phyloP scores from a whole-genome alignment of 192 early-diverging fungal genomes.

The Coemansia sp. region DNA sequence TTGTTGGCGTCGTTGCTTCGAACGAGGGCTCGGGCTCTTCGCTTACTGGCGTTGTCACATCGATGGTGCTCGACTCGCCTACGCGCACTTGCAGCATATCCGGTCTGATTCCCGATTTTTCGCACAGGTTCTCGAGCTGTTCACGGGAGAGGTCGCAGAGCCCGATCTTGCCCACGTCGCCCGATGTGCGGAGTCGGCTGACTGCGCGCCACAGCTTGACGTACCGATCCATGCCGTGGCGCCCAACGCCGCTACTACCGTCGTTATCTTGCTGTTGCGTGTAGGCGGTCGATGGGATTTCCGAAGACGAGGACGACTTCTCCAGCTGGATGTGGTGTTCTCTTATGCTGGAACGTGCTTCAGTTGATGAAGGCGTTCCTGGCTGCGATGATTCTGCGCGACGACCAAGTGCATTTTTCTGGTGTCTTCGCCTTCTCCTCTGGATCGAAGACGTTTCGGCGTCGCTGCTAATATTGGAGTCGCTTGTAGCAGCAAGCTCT shows the following conservation, averaged over 20 bases:
- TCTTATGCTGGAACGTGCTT: background rate
- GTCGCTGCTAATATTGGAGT: background rate
- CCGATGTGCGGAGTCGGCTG: slow-evolving; percentile 19
- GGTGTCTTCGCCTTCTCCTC: background rate
- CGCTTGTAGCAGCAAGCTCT: background rate
- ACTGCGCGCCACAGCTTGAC: slow-evolving; percentile 41
- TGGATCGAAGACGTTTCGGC: background rate
- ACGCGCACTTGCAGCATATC: slow-evolving; percentile 53
- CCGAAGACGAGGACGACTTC: background rate
- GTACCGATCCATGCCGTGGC: slow-evolving; percentile 33
- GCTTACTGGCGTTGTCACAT: background rate
- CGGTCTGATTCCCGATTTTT: slow-evolving; percentile 21
- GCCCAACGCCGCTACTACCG: background rate
- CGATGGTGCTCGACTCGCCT: slow-evolving; percentile 6
- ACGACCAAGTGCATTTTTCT: background rate
- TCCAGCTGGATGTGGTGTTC: background rate
- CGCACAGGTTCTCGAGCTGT: slow-evolving; percentile 39
- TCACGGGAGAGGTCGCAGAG: slow-evolving; percentile 33
- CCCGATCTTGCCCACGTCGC: slow-evolving; percentile 41
- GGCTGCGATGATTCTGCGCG: background rate
- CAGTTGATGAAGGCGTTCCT: background rate
- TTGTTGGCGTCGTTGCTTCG: background rate
- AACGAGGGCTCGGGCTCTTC: background rate
- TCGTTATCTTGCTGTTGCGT: slow-evolving; percentile 1
- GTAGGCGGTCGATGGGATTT: background rate